Evolutionary conservation across 2,329 filamentous ascomycete species (phyloP).

Genomic region (Penicillium sp.): DNA sequence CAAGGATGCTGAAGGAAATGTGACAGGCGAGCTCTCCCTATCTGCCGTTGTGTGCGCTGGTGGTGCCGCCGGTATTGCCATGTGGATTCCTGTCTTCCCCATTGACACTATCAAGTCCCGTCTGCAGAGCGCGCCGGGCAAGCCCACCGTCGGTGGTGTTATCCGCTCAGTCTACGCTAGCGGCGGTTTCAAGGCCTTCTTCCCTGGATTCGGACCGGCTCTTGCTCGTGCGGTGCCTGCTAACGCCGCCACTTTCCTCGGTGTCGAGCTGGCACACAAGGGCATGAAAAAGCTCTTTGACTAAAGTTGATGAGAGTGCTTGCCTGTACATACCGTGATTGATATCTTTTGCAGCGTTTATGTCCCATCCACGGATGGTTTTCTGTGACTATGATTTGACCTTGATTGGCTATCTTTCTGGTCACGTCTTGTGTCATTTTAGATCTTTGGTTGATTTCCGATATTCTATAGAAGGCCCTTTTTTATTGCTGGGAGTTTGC

Average conservation of each 20-base stretch:
- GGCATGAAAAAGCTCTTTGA: slow-evolving; percentile 50
- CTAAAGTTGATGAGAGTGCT: slow-evolving; percentile 7
- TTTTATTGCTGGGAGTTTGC: not conserved
- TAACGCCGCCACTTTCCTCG: slow-evolving; percentile 86
- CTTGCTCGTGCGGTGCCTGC: slow-evolving; percentile 90
- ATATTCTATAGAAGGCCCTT: slow-evolving; percentile 2
- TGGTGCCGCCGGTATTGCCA: slow-evolving; percentile 87
- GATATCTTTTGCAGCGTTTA: slow-evolving; percentile 14
- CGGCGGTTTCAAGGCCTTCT: slow-evolving; percentile 88
- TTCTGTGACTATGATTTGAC: slow-evolving; percentile 3
- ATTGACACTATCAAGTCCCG: slow-evolving; percentile 95
- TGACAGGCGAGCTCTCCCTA: slow-evolving; percentile 74
- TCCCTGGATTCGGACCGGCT: slow-evolving; percentile 92
- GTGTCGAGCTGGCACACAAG: slow-evolving; percentile 52
- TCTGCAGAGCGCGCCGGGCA: slow-evolving; percentile 85
- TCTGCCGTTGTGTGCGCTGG: slow-evolving; percentile 81
- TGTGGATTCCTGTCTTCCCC: slow-evolving; percentile 99
- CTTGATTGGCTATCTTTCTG: not conserved
- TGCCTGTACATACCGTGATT: slow-evolving; percentile 8
- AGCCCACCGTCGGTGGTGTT: slow-evolving; percentile 74
- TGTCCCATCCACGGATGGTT: slow-evolving; percentile 18
- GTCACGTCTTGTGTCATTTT: not conserved
- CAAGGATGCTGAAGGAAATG: slow-evolving; percentile 70
- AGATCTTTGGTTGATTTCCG: not conserved
- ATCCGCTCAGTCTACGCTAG: slow-evolving; percentile 77